Evolutionary conservation across 129 eudicot species (phyloP), one percentile per base, ranked within the genome.

Genomic region (Chrysanthemum makinoi): DNA sequence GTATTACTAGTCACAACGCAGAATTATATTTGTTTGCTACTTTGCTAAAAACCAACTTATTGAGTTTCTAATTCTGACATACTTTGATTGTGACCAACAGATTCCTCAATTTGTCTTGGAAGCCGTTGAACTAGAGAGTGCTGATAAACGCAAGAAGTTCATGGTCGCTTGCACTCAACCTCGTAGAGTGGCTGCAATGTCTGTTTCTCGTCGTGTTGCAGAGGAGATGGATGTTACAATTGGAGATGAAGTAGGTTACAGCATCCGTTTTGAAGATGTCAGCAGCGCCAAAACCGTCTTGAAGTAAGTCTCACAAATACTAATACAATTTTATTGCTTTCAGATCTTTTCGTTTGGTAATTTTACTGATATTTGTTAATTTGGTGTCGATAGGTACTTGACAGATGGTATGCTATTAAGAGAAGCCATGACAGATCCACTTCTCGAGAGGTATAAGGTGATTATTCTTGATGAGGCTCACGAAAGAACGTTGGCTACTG

Each of bases 381-480:
- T 64, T 33, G 19, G 72, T 17, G 10, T 49, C 0, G 11, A 8
- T 73, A 95, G 99, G 75, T 95, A 95, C 78, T 80, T 90, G 69
- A 90, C 97, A 17, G 99, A 95, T 66, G 99, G 99, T 95, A 95
- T 95, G 99, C 96, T 95, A 33, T 62, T 95, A 76, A 88, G 99
- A 81, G 99, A 95, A 81, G 99, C 99, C 44, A 95, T 95, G 99
- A 88, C 99, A 0, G 99, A 95, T 75, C 99, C 97, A 17, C 97
- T 90, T n/a, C 55, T 95, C 50, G 96, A 95, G 79, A 83, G 97
- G 70, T 95, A 90, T 68, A 87, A 90, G 79, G 99, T 95, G 70
- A 90, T 95, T 56, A 86, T 95, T 81, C 97, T 95, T 68, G 99
- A 95, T 71, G 99, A 95, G 75, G 97, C 99, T 66, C 99, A 95